Evolutionary conservation across 2,329 filamentous ascomycete genomes (phyloP).

Genomic region (Colletotrichum siamense): DNA sequence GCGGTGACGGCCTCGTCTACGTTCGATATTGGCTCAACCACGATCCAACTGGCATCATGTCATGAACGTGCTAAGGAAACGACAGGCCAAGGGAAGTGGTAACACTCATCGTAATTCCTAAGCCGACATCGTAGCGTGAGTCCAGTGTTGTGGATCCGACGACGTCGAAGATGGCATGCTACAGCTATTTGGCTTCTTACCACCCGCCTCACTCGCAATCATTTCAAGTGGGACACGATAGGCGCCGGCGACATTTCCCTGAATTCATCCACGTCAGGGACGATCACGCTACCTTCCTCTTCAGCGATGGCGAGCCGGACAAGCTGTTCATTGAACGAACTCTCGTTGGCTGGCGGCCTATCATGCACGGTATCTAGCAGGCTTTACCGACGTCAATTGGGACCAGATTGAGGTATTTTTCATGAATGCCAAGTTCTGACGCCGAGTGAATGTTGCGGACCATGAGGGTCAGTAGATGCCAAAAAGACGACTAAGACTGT

Average conservation of each 20-base stretch:
- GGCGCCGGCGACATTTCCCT: not conserved
- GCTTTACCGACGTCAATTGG: not conserved
- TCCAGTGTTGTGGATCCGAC: not conserved
- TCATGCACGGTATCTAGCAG: not conserved
- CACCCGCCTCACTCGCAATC: not conserved
- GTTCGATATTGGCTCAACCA: not conserved
- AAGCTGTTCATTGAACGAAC: not conserved
- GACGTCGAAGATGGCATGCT: not conserved
- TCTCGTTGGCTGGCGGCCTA: not conserved
- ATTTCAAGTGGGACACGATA: not conserved
- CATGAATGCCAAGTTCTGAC: not conserved
- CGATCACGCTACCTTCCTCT: not conserved
- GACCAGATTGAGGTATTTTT: not conserved
- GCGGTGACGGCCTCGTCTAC: not conserved
- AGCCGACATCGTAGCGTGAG: not conserved
- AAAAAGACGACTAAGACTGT: not conserved
- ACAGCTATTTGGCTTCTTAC: not conserved
- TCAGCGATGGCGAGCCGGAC: not conserved
- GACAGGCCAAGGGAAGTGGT: not conserved
- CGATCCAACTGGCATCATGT: not conserved
- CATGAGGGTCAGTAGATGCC: not conserved
- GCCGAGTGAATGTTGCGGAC: not conserved
- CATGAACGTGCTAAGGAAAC: not conserved
- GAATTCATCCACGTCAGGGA: not conserved
- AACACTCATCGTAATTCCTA: not conserved